A percentile compares a stretch with the other conserved stretches of the same genome.
phyloP scores from a whole-genome alignment of 2,329 filamentous ascomycete genomes.

The Orbilia ellipsospora region DNA sequence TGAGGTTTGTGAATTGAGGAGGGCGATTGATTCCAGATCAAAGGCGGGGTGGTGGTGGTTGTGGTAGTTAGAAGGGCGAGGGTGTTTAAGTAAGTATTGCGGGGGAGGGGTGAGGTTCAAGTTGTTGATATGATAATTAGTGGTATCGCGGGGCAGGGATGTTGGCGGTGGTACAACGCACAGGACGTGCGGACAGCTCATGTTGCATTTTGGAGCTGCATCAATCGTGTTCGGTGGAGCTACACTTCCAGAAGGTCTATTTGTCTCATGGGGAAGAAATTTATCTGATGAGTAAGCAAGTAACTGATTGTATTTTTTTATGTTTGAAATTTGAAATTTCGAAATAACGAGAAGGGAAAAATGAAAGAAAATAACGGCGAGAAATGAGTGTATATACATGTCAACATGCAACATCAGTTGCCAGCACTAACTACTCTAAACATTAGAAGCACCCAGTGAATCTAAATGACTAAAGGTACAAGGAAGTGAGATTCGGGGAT shows the following conservation, averaged over 20 bases:
- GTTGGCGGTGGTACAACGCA: constrained; percentile 1
- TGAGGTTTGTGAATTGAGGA: neutral
- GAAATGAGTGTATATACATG: too few relatives aligned
- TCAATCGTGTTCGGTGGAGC: too few relatives aligned
- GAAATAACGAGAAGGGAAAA: too few relatives aligned
- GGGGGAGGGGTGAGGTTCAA: constrained; percentile 10
- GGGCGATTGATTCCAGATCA: constrained; percentile 5
- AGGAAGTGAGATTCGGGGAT: neutral
- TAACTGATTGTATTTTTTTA: too few relatives aligned
- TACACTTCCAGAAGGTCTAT: too few relatives aligned
- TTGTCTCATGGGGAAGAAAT: too few relatives aligned
- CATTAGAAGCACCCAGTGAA: neutral
- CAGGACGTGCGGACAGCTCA: constrained; percentile 8
- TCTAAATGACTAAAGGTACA: neutral
- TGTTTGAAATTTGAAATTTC: too few relatives aligned
- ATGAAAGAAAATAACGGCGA: too few relatives aligned
- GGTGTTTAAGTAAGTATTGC: constrained; percentile 4
- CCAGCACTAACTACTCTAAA: too few relatives aligned
- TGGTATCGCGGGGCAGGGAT: too few relatives aligned
- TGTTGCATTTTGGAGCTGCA: constrained; percentile 18
- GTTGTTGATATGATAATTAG: neutral
- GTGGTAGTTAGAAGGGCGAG: constrained; percentile 1
- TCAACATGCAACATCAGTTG: too few relatives aligned
- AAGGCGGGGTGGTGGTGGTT: neutral
- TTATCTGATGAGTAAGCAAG: too few relatives aligned